Conservation (phyloP, 495 filamentous ascomycete species). For the Penicillium desertorum region DNA sequence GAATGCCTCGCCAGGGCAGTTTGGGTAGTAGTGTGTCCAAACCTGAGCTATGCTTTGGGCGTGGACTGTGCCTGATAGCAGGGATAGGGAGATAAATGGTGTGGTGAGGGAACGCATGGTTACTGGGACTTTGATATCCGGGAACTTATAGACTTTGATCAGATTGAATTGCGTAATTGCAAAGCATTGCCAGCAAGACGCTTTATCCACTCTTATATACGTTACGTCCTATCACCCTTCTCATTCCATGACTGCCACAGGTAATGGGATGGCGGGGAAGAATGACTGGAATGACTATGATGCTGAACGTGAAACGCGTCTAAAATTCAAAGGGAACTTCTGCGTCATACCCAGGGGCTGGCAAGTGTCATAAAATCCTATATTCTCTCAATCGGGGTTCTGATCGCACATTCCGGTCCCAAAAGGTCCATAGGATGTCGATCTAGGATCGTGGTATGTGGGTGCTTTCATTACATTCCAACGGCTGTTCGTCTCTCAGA, state of each 20-base stretch:
- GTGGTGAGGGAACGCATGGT: slow-evolving; percentile 25
- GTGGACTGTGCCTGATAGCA: slow-evolving; percentile 27
- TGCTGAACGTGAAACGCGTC: slow-evolving; percentile 19
- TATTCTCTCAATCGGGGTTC: slow-evolving; percentile 8
- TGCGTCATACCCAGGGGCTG: slow-evolving; percentile 29
- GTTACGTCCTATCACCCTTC: neutral
- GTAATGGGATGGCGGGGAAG: slow-evolving; percentile 28
- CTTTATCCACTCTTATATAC: slow-evolving; percentile 17
- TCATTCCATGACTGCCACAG: slow-evolving; percentile 15
- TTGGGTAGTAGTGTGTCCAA: slow-evolving; percentile 41
- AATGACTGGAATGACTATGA: slow-evolving; percentile 23
- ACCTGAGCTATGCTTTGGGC: slow-evolving; percentile 32
- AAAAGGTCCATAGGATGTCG: slow-evolving; percentile 8
- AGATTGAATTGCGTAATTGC: neutral
- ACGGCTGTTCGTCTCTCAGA: slow-evolving; percentile 19
- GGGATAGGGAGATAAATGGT: slow-evolving; percentile 19
- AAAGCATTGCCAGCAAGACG: neutral
- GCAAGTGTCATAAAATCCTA: slow-evolving; percentile 11
- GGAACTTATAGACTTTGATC: neutral
- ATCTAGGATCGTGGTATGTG: slow-evolving; percentile 26
- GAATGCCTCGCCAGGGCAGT: slow-evolving; percentile 32
- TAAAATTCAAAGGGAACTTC: slow-evolving; percentile 8
- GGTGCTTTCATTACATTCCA: slow-evolving; percentile 23
- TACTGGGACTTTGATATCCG: neutral
- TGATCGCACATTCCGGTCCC: slow-evolving; percentile 25